These are phyloP conservation scores for Piper longum DNA, from an alignment of 164 flowering plant genomes.

Conservation along the genomic window DNA sequence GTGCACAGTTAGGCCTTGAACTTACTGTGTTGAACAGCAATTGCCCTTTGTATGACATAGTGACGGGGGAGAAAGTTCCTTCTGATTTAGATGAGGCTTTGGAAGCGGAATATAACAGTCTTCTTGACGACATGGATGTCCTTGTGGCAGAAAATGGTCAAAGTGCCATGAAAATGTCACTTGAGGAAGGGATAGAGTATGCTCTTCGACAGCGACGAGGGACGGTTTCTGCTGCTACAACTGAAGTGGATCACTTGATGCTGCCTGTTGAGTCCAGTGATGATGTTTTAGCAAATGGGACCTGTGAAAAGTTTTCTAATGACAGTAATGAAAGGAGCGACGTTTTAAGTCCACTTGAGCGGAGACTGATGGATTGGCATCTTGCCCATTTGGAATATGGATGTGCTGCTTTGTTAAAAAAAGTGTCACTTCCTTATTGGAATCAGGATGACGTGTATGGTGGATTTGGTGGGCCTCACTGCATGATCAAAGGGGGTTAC, in stretches of 20 bases:
- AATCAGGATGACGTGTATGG: constrained; percentile 98
- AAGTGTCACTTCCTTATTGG: constrained; percentile 97
- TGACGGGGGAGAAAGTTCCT: constrained; percentile 79
- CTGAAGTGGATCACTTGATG: constrained; percentile 11
- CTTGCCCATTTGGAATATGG: constrained; percentile 95
- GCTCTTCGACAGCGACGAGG: constrained; percentile 59
- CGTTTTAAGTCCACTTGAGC: constrained; percentile 71
- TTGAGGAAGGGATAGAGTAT: constrained; percentile 94
- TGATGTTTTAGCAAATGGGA: constrained; percentile 8
- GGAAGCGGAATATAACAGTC: constrained; percentile 87
- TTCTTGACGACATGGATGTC: constrained; percentile 86
- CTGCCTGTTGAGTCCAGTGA: constrained; percentile 9
- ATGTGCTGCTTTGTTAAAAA: constrained; percentile 90
- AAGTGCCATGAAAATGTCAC: constrained; percentile 78
- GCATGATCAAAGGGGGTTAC: constrained; percentile 99
- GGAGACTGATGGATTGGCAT: constrained; percentile 99
- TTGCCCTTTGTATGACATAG: constrained; percentile 91
- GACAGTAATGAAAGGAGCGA: constrained; percentile 21
- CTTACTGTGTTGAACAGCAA: constrained; percentile 86
- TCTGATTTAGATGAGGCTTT: constrained; percentile 78
- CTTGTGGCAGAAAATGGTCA: constrained; percentile 87
- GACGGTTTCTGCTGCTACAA: background rate
- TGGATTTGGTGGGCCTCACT: constrained; percentile 99
- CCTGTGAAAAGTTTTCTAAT: constrained; percentile 3
- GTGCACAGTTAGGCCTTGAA: constrained; percentile 90